These are phyloP conservation scores for Zalaria sp. DNA, from an alignment of 2,329 filamentous ascomycete species.

Conservation along the genomic window DNA sequence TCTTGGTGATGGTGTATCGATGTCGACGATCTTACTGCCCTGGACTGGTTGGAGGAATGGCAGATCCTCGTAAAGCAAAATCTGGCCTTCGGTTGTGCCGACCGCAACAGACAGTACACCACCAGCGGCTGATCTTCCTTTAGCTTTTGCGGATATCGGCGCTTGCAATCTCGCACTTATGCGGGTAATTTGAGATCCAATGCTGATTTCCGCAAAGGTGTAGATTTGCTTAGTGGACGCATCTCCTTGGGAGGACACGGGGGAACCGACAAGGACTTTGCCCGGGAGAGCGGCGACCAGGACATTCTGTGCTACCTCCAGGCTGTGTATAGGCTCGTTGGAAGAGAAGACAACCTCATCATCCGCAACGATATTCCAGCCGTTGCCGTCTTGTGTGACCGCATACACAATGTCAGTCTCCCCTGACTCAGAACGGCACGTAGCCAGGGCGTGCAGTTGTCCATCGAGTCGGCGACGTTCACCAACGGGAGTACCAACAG, in stretches of 20 bases:
- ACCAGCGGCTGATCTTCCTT: conserved; percentile 17
- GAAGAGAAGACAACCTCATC: conserved; percentile 22
- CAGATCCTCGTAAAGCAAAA: conserved; percentile 57
- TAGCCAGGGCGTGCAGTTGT: conserved; percentile 5
- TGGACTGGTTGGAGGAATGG: conserved; percentile 7
- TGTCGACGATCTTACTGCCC: conserved; percentile 8
- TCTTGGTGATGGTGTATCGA: conserved; percentile 31
- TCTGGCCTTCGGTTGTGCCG: conserved; percentile 61
- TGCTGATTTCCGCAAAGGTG: conserved; percentile 40
- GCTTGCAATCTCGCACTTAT: conserved; percentile 42
- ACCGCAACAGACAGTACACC: conserved; percentile 58
- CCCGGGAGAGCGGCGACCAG: conserved; percentile 42
- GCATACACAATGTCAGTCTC: conserved; percentile 23
- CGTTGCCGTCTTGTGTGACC: conserved; percentile 17
- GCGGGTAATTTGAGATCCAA: conserved; percentile 51
- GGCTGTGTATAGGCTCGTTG: conserved; percentile 18
- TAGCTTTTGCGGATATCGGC: conserved; percentile 14
- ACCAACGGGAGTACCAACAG: conserved; percentile 19
- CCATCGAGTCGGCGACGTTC: conserved; percentile 8
- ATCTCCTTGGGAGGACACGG: conserved; percentile 15
- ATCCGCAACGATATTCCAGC: conserved; percentile 25
- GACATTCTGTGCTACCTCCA: conserved; percentile 35
- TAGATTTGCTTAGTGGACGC: conserved; percentile 2
- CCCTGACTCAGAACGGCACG: conserved; percentile 16
- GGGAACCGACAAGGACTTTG: conserved; percentile 47